phyloP scores from a whole-genome alignment of 768 basidiomycete species.

The Naematelia aurantialba region DNA sequence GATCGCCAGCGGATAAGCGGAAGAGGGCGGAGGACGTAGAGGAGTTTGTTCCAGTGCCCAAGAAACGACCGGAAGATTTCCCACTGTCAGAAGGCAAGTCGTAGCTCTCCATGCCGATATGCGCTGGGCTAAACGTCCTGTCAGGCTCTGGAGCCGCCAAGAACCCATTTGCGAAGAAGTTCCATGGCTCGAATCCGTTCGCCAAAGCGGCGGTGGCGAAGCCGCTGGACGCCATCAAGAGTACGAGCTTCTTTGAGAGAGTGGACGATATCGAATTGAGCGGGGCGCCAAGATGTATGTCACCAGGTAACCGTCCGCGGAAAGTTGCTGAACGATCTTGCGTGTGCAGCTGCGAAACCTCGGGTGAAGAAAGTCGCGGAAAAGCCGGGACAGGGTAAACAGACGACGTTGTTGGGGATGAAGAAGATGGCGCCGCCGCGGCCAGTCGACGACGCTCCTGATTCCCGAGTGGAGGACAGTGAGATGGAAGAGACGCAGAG shows the following conservation, averaged over 20 bases:
- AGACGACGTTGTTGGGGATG: slow-evolving; percentile 34
- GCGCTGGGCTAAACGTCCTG: not conserved
- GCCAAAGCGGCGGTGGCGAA: slow-evolving; percentile 34
- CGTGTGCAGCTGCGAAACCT: not conserved
- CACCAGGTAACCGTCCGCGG: not conserved
- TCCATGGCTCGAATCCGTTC: slow-evolving; percentile 44
- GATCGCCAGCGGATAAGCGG: slow-evolving; percentile 26
- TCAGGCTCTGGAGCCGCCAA: slow-evolving; percentile 20
- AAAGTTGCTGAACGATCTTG: not conserved
- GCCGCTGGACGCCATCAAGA: slow-evolving; percentile 41
- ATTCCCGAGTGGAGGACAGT: not conserved
- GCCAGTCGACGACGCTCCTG: slow-evolving; percentile 15
- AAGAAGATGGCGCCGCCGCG: slow-evolving; percentile 17
- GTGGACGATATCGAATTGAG: slow-evolving; percentile 45
- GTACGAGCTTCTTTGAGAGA: slow-evolving; percentile 48
- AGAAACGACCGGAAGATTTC: slow-evolving; percentile 12
- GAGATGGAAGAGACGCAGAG: slow-evolving; percentile 10
- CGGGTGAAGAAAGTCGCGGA: not conserved
- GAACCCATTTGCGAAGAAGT: slow-evolving; percentile 48
- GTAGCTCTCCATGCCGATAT: not conserved
- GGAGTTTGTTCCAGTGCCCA: slow-evolving; percentile 4
- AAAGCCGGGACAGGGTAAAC: slow-evolving; percentile 22
- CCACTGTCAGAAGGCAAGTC: slow-evolving; percentile 7
- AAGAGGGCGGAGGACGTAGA: slow-evolving; percentile 21
- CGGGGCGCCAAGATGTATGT: slow-evolving; percentile 29